Evolutionary conservation across 768 basidiomycete species (phyloP), one percentile per base, ranked within the genome.

Genomic region (Rhodosporidiobolus odoratus): DNA sequence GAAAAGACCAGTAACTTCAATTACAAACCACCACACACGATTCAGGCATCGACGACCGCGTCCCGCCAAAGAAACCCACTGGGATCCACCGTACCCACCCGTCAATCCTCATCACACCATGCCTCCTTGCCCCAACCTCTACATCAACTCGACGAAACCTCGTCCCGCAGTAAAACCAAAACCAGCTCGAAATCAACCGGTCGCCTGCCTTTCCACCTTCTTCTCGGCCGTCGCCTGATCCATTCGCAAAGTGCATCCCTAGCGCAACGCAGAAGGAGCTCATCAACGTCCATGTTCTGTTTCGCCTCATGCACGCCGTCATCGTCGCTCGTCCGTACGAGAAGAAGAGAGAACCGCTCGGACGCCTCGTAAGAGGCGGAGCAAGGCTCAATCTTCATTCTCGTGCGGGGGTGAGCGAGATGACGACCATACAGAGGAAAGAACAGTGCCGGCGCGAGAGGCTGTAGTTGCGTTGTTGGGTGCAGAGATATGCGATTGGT

Each of bases 361-460:
- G 48, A 62, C 50, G 50, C 34, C 45, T 9, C n/a, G n/a, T n/a
- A 16, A 4, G 48, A 38, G 38, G 62, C 62, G 62, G 62, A 62
- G 62, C 62, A 62, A 52, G 62, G 62, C 62, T 62, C 62, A 53
- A 35, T 37, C 4, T n/a, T 4, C 7, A 23, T 13, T 25, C n/a
- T n/a, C n/a, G n/a, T n/a, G n/a, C n/a, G n/a, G 30, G 34, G 15
- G 41, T n/a, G 40, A 23, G 58, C 6, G n/a, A 17, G 58, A 59
- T 12, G 41, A 19, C 9, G 32, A 48, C n/a, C n/a, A n/a, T 25
- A 40, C n/a, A 19, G 30, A 25, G 15, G 58, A 17, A 8, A 21
- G 45, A 56, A n/a, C 13, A 35, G 15, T 4, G 34, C 15, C 19
- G 54, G 32, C 10, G 43, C 59, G 59, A 47, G 45, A 32, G 47